These are phyloP conservation scores for Paecilomyces sp. DNA, from an alignment of 2,329 filamentous ascomycete genomes.

Conservation along the genomic window DNA sequence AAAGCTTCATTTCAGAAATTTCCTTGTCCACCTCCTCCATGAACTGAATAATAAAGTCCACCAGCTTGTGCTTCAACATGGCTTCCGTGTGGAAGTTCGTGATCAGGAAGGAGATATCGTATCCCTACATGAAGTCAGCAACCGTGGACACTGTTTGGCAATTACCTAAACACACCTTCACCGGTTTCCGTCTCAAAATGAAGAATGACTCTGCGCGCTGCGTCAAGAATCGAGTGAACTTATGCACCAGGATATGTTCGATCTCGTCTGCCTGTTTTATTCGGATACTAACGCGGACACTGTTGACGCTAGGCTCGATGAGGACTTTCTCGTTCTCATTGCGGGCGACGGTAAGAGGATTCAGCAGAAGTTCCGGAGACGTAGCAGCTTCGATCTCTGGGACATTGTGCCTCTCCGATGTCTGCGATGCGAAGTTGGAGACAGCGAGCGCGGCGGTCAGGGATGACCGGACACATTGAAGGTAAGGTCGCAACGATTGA, in stretches of 20 bases:
- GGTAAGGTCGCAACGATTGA: constrained; percentile 93
- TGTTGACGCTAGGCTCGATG: constrained; percentile 96
- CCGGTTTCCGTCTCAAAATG: constrained; percentile 87
- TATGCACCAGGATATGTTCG: constrained; percentile 95
- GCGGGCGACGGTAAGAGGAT: constrained; percentile 80
- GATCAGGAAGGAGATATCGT: constrained; percentile 97
- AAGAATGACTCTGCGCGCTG: constrained; percentile 97
- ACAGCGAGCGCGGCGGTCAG: constrained; percentile 88
- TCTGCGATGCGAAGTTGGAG: constrained; percentile 96
- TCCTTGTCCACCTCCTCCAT: constrained; percentile 99
- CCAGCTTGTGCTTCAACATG: constrained; percentile 98
- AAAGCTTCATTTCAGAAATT: constrained; percentile 99
- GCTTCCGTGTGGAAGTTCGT: constrained; percentile 98
- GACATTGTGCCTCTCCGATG: constrained; percentile 93
- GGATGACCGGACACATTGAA: constrained; percentile 90
- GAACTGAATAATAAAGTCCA: constrained; percentile 98
- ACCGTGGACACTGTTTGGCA: neutral
- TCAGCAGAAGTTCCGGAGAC: constrained; percentile 88
- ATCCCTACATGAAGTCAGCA: constrained; percentile 58
- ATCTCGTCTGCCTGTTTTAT: constrained; percentile 99
- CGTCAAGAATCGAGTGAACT: constrained; percentile 94
- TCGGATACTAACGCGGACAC: constrained; percentile 92
- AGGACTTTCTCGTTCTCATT: constrained; percentile 97
- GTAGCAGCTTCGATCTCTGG: constrained; percentile 91
- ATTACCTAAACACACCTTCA: constrained; percentile 57